Percentiles rank a stretch among this genome's conserved stretches.
Evolutionary conservation across 2,329 filamentous ascomycete species (phyloP).

Genomic region (Pseudogymnoascus sp.): DNA sequence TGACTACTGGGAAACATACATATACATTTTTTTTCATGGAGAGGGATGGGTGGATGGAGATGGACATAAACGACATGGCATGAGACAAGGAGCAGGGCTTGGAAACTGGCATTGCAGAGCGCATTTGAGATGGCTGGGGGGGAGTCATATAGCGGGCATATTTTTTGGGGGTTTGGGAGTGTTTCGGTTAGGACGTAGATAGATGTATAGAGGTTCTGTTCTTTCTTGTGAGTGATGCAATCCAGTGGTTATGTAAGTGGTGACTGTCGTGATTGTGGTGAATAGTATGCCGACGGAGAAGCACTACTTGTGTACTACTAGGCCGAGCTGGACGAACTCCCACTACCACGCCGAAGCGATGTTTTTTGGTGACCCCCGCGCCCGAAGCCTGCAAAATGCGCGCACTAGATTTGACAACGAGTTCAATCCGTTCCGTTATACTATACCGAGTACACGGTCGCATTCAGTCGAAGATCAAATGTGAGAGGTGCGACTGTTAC

Average conservation of each 20-base stretch:
- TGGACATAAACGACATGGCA: not conserved
- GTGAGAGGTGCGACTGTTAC: too few species aligned
- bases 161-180: not conserved
- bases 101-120: constrained; percentile 1
- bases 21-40: not conserved
- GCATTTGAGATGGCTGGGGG: not conserved
- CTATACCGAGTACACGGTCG: too few species aligned
- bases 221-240: not conserved
- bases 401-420: too few species aligned
- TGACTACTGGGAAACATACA: not conserved
- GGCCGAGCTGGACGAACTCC: too few species aligned
- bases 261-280: not conserved
- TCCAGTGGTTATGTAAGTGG: not conserved
- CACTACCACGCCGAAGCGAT: too few species aligned
- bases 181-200: not conserved
- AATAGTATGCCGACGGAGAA: too few species aligned
- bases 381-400: too few species aligned
- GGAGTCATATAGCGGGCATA: constrained; percentile 2
- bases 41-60: not conserved
- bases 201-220: not conserved
- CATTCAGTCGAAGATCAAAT: too few species aligned
- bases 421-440: too few species aligned
- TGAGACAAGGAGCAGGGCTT: not conserved
- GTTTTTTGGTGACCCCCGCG: too few species aligned
- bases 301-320: too few species aligned